These are phyloP conservation scores for Jamesozyma lodderae DNA, from an alignment of 805 yeast genomes.

Conservation along the genomic window DNA sequence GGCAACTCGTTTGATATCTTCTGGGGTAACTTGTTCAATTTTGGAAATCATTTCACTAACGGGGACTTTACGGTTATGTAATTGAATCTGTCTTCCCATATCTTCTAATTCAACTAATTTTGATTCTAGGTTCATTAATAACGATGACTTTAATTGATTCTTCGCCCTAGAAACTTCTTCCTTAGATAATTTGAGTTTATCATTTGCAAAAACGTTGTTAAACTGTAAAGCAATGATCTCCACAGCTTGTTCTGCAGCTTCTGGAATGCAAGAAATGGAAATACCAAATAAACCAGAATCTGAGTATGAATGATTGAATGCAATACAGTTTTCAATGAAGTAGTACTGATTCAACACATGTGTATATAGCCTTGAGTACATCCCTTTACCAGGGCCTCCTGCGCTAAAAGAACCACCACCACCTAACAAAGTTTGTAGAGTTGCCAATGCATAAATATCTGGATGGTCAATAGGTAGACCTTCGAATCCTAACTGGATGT, in stretches of 20 bases:
- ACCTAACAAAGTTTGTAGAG: constrained; percentile 81
- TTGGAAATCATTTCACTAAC: constrained; percentile 73
- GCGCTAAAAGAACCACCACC: constrained; percentile 98
- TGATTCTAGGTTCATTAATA: constrained; percentile 88
- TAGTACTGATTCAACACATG: constrained; percentile 86
- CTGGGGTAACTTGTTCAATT: constrained; percentile 57
- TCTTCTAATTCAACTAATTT: constrained; percentile 93
- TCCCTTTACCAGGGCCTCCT: constrained; percentile 99
- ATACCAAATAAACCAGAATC: constrained; percentile 91
- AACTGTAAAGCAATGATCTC: constrained; percentile 68
- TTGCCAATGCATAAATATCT: constrained; percentile 85
- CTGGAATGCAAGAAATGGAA: constrained; percentile 73
- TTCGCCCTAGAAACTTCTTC: constrained; percentile 83
- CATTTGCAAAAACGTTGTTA: constrained; percentile 39
- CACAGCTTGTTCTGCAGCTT: constrained; percentile 75
- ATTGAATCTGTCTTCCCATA: constrained; percentile 87
- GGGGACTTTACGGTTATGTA: constrained; percentile 65
- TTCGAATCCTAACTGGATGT: constrained; percentile 80
- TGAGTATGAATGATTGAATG: constrained; percentile 83
- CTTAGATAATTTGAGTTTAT: constrained; percentile 53
- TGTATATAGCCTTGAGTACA: constrained; percentile 91
- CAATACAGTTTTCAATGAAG: constrained; percentile 77
- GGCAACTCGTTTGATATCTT: constrained; percentile 68
- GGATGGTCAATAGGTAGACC: constrained; percentile 76
- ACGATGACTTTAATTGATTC: constrained; percentile 78